Conservation (phyloP, 768 basidiomycete genomes). For the Boletus bicolor region DNA sequence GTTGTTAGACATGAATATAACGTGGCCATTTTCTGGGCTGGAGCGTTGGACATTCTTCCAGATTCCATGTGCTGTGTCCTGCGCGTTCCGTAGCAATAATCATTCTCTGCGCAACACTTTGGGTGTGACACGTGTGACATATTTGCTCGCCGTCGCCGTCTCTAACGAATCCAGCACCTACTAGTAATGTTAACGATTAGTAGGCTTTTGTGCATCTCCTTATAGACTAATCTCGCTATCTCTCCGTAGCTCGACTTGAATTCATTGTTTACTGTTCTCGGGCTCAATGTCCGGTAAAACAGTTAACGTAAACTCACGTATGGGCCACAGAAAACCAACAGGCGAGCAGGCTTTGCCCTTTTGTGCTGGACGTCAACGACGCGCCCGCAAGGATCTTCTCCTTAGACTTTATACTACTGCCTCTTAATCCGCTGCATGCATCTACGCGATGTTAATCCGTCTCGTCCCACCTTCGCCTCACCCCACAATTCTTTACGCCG, state of each 20-base stretch:
- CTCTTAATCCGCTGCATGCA: constrained; percentile 22
- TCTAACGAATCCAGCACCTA: background rate
- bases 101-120: background rate
- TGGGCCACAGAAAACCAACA: constrained; percentile 28
- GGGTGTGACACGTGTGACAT: constrained; percentile 1
- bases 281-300: constrained; percentile 11
- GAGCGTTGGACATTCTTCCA: constrained; percentile 2
- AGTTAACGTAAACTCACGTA: constrained; percentile 33
- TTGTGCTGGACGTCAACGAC: constrained; percentile 33
- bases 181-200: background rate
- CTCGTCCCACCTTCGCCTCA: constrained; percentile 44
- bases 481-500: constrained; percentile 56
- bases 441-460: constrained; percentile 52
- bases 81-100: background rate
- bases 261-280: too few species aligned
- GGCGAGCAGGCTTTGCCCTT: constrained; percentile 11
- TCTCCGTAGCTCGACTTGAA: background rate
- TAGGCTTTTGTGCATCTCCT: background rate
- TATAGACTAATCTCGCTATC: background rate
- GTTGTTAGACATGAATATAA: background rate
- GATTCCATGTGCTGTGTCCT: constrained; percentile 14
- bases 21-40: background rate
- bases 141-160: background rate
- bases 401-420: constrained; percentile 25
- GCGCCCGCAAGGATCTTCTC: constrained; percentile 13